These are phyloP conservation scores for Paspalum notatum DNA, from an alignment of 176 grass and related monocot species.

Conservation along the genomic window DNA sequence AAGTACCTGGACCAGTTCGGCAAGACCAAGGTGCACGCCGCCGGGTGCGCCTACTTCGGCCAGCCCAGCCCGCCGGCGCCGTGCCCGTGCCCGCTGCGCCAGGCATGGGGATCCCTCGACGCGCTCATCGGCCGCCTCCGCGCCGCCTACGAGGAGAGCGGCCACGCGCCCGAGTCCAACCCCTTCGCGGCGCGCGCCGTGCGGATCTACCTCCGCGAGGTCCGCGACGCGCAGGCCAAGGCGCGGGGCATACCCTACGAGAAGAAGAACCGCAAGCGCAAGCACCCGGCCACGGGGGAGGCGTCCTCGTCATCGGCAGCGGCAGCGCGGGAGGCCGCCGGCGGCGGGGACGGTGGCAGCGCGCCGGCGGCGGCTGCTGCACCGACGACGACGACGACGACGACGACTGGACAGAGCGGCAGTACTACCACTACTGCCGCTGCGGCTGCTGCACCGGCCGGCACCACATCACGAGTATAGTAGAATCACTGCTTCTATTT, in stretches of 20 bases:
- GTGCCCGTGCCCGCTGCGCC: constrained; percentile 86
- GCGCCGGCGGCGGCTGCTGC: neutral
- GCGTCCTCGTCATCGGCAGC: constrained; percentile 29
- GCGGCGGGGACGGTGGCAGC: constrained; percentile 22
- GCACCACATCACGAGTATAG: constrained; percentile 50
- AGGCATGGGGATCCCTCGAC: constrained; percentile 96
- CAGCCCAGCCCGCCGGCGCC: constrained; percentile 83
- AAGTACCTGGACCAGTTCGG: constrained; percentile 98
- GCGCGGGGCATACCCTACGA: constrained; percentile 93
- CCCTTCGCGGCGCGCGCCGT: constrained; percentile 91
- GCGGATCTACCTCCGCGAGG: constrained; percentile 97
- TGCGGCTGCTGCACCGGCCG: constrained; percentile 32
- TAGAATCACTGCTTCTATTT: constrained; percentile 45
- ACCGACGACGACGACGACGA: neutral
- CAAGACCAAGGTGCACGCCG: constrained; percentile 94
- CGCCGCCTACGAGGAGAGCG: constrained; percentile 95
- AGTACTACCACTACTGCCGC: neutral
- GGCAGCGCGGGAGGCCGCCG: neutral
- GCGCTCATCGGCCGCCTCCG: constrained; percentile 92
- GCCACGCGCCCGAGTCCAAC: constrained; percentile 82
- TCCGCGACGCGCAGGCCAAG: constrained; percentile 92
- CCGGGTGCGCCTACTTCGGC: constrained; percentile 76
- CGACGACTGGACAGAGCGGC: neutral
- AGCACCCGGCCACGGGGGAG: neutral
- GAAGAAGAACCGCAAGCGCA: constrained; percentile 96